Base-by-base conservation (phyloP, 1,139 yeast genomes). In the Pichia sp. region DNA sequence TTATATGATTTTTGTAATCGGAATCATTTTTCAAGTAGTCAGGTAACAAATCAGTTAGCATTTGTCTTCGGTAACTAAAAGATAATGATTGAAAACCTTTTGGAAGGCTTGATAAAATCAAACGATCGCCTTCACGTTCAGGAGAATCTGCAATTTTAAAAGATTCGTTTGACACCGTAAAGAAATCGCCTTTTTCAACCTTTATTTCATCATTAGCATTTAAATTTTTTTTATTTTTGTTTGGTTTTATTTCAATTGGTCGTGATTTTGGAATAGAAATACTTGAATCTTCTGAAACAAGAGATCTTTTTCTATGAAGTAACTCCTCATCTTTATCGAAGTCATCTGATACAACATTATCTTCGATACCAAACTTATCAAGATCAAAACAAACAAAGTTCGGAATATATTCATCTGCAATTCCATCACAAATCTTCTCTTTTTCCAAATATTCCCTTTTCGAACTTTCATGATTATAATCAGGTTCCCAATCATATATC, bases 351-450 rank as follows among this genome's bases (percentile, higher is more conserved):
- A 46, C 30, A 6, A 39, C 48, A 29, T 46, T 39, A 11, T 51
- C 56, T 29, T 53, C 64, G 37, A 70, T 69, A 22, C 71, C 68
- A 54, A 58, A 59, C n/a, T 52, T 51, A 1, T 56, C 54, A 22
- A 61, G 54, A 24, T 62, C 58, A 32, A 64, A 61, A 44, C 76
- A 78, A 52, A 75, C 77, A 36, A 82, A 65, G 27, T 81, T 85
- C 0, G 89, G 89, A 16, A 82, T 73, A 55, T 82, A 82, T 56
- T 83, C 90, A 59, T 82, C 90, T 55, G 80, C 82, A 52, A 82
- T 66, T 1, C 85, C 87, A 9, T 69, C 51, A 16, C 16, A 37
- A 22, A 29, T 16, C n/a, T 20, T 29, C 20, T 37, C 33, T 11
- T 24, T 38, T 25, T 39, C 23, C 5, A 24, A 23, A 16, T 40